These are phyloP conservation scores for Ogataea dorogensis DNA, from an alignment of 805 yeast species.

Conservation along the genomic window DNA sequence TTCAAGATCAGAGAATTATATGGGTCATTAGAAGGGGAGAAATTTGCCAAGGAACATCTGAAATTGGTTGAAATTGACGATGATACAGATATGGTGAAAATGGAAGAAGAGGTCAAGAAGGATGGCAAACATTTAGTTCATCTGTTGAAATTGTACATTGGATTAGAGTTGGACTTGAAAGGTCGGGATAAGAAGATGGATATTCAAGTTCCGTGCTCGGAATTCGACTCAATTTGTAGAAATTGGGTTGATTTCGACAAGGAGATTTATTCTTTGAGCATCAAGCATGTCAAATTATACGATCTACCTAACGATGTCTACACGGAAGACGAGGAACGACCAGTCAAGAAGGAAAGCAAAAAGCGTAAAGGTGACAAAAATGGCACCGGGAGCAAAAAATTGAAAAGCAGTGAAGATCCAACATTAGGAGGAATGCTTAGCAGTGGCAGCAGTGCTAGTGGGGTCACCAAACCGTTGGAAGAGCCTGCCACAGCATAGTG, in stretches of 20 bases:
- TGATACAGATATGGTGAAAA: slow-evolving; percentile 29
- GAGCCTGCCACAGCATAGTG: slow-evolving; percentile 9
- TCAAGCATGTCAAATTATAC: slow-evolving; percentile 71
- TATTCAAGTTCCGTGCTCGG: slow-evolving; percentile 86
- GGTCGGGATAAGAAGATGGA: slow-evolving; percentile 67
- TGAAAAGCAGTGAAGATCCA: slow-evolving; percentile 22
- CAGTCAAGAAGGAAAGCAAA: slow-evolving; percentile 54
- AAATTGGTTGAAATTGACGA: slow-evolving; percentile 33
- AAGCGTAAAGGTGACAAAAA: slow-evolving; percentile 47
- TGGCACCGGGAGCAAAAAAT: slow-evolving; percentile 32
- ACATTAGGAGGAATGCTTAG: slow-evolving; percentile 7
- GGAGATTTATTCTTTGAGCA: slow-evolving; percentile 55
- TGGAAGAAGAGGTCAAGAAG: slow-evolving; percentile 26
- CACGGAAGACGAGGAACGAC: slow-evolving; percentile 74
- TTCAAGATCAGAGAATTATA: slow-evolving; percentile 37
- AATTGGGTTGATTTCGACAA: slow-evolving; percentile 68
- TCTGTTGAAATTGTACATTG: slow-evolving; percentile 77
- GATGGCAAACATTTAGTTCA: slow-evolving; percentile 41
- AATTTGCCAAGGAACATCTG: slow-evolving; percentile 35
- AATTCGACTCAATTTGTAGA: slow-evolving; percentile 78
- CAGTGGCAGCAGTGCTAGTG: slow-evolving; percentile 11
- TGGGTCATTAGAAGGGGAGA: slow-evolving; percentile 59
- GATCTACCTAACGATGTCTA: slow-evolving; percentile 87
- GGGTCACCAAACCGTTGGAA: slow-evolving; percentile 6
- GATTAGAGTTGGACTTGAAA: slow-evolving; percentile 56